Percentiles rank a stretch among this genome's conserved stretches.
Evolutionary conservation across 345 rosid genomes (phyloP).

Genomic region (Hibiscus mutabilis): DNA sequence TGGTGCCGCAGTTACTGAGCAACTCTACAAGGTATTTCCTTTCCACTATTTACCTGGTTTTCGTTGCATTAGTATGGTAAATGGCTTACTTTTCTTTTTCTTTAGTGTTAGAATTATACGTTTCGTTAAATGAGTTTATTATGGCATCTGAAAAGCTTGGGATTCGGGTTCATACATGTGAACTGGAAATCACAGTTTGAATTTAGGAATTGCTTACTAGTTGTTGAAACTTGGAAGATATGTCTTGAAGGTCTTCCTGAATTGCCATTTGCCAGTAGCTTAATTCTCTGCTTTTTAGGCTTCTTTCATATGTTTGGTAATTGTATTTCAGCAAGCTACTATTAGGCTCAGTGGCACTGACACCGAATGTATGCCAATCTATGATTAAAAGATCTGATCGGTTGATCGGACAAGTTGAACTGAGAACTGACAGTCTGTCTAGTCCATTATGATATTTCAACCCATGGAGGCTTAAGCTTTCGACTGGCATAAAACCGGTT

Average conservation of each 20-base stretch:
- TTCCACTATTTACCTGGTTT: not conserved
- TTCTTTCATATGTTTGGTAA: not conserved
- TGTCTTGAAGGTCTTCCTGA: not conserved
- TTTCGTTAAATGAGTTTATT: not conserved
- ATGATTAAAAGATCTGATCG: not conserved
- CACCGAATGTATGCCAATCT: not conserved
- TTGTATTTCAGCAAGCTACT: not conserved
- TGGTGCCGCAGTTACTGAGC: conserved; percentile 83
- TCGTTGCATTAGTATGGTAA: not conserved
- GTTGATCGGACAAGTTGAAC: not conserved
- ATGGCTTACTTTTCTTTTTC: not conserved
- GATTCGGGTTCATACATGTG: not conserved
- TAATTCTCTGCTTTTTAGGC: not conserved
- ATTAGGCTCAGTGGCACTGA: not conserved
- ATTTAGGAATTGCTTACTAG: not conserved
- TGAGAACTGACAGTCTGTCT: no score
- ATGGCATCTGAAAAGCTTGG: not conserved
- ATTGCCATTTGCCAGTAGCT: not conserved
- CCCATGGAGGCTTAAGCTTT: not conserved
- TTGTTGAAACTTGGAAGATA: not conserved
- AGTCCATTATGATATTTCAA: no score
- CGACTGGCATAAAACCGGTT: not conserved
- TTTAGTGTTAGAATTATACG: not conserved
- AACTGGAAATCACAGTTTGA: not conserved
- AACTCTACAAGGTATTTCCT: conserved; percentile 57